These are phyloP conservation scores for Gamsiella multidivaricata DNA, from an alignment of 192 early-diverging fungal genomes.

Conservation along the genomic window DNA sequence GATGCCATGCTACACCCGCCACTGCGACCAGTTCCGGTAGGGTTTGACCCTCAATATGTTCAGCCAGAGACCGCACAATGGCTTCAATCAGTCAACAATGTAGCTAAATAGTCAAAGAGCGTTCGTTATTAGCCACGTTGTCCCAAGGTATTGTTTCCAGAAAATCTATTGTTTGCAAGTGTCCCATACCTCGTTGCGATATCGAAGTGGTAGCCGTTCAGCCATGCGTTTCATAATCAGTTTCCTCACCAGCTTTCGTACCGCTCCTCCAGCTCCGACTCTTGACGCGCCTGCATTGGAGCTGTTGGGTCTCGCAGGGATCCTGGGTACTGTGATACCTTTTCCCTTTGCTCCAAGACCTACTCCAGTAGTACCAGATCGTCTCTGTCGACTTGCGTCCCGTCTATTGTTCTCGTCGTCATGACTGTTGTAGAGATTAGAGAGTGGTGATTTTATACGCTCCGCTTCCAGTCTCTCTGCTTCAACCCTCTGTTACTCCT, in stretches of 20 bases:
- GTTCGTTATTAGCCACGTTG: too few species aligned
- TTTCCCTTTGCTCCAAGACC: conserved; percentile 6
- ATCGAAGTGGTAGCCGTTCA: conserved; percentile 34
- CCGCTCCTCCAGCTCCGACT: conserved; percentile 25
- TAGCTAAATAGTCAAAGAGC: conserved; percentile 13
- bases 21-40: conserved; percentile 37
- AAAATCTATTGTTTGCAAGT: background rate
- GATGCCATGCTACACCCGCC: conserved; percentile 26
- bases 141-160: too few species aligned
- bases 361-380: background rate
- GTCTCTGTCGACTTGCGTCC: conserved; percentile 3
- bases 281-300: conserved; percentile 18
- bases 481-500: conserved; percentile 31
- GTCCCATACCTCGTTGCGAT: conserved; percentile 52
- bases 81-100: conserved; percentile 38
- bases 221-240: conserved; percentile 47
- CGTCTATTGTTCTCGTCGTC: conserved; percentile 11
- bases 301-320: conserved; percentile 13
- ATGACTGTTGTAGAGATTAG: too few species aligned
- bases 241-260: conserved; percentile 37
- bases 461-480: conserved; percentile 34
- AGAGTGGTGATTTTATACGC: conserved; percentile 9
- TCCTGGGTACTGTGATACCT: conserved; percentile 10
- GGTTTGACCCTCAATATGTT: conserved; percentile 38
- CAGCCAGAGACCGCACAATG: conserved; percentile 40